phyloP scores from a whole-genome alignment of 2,329 filamentous ascomycete species.

The Grosmannia clavigera region DNA sequence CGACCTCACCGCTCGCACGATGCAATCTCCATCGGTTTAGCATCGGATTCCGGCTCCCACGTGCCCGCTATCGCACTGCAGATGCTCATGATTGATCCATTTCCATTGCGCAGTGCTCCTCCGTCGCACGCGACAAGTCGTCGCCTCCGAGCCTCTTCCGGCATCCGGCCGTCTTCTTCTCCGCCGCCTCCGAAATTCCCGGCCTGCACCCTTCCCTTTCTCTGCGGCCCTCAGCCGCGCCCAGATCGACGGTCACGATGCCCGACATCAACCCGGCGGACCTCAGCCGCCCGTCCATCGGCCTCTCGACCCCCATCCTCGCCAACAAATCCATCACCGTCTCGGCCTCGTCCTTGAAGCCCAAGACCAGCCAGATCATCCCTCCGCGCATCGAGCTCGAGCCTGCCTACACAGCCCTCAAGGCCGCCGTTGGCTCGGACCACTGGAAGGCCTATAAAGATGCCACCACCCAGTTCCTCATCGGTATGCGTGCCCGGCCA shows the following conservation, averaged over 20 bases:
- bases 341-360: conserved; percentile 36
- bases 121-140: conserved; percentile 32
- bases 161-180: conserved; percentile 16
- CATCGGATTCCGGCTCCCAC: conserved; percentile 29
- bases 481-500: conserved; percentile 31
- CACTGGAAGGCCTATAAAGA: conserved; percentile 56
- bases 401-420: conserved; percentile 50
- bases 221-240: neutral
- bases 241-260: conserved; percentile 27
- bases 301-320: conserved; percentile 46
- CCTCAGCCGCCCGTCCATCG: conserved; percentile 47
- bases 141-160: conserved; percentile 1
- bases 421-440: conserved; percentile 44
- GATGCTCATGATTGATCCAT: conserved; percentile 30
- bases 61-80: conserved; percentile 21
- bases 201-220: neutral
- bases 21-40: conserved; percentile 33
- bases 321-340: conserved; percentile 45
- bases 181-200: conserved; percentile 9
- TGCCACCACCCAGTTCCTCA: conserved; percentile 47
- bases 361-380: conserved; percentile 50
- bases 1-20: conserved; percentile 21
- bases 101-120: conserved; percentile 32
- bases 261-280: conserved; percentile 61
- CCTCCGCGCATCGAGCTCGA: conserved; percentile 56